Percentiles rank a stretch among this genome's conserved stretches.
Evolutionary conservation across 805 yeast genomes (phyloP).

Genomic region (Wickerhamomyces chaumierensis): DNA sequence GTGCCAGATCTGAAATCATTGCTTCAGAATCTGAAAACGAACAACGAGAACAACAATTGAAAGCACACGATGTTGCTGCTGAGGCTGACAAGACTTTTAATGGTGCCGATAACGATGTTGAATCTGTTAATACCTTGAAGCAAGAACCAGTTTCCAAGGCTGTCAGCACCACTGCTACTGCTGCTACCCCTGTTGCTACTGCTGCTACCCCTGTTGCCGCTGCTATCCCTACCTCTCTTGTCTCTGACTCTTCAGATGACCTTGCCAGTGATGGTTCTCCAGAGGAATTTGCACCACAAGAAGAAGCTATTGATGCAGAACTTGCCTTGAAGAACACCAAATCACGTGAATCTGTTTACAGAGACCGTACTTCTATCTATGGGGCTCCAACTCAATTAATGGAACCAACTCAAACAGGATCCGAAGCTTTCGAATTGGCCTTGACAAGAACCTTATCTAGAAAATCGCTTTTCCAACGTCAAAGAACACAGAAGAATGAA

Average conservation of each 20-base stretch:
- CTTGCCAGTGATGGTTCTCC: too few species aligned
- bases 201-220: too few species aligned
- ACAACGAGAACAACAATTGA: neutral
- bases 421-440: constrained; percentile 15
- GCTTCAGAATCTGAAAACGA: neutral
- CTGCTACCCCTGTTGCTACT: too few species aligned
- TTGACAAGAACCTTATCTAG: constrained; percentile 16
- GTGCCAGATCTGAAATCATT: neutral
- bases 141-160: neutral
- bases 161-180: too few species aligned
- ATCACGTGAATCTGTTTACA: constrained; percentile 3
- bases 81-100: neutral
- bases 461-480: constrained; percentile 9
- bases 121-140: neutral
- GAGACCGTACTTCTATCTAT: constrained; percentile 6
- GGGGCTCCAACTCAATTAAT: constrained; percentile 11
- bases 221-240: too few species aligned
- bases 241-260: too few species aligned
- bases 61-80: too few species aligned
- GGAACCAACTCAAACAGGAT: constrained; percentile 4
- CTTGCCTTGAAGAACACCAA: neutral
- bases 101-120: neutral
- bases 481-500: constrained; percentile 3
- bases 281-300: too few species aligned
- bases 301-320: too few species aligned